phyloP scores from a whole-genome alignment of 805 yeast species.

The Geotrichum ghanense region DNA sequence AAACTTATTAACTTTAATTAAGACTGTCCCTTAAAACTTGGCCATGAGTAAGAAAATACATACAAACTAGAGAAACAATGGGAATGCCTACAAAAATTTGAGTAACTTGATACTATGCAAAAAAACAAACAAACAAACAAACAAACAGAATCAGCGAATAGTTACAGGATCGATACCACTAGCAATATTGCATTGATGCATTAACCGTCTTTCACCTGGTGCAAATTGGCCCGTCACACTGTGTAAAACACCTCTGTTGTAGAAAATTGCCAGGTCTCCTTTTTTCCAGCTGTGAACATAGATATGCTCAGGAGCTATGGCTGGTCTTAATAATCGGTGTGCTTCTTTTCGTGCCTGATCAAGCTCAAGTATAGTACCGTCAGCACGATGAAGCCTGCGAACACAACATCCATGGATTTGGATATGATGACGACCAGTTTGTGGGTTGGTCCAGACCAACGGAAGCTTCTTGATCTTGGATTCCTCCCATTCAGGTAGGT shows the following conservation, averaged over 20 bases:
- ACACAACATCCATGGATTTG: constrained; percentile 88
- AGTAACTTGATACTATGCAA: too few species aligned
- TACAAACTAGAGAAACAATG: too few species aligned
- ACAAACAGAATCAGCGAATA: not conserved
- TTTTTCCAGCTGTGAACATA: constrained; percentile 75
- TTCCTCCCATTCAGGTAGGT: constrained; percentile 77
- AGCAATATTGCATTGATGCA: constrained; percentile 93
- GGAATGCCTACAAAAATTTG: too few species aligned
- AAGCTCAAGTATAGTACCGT: constrained; percentile 51
- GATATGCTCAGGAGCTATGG: constrained; percentile 59
- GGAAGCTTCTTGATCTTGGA: constrained; percentile 68
- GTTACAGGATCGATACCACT: constrained; percentile 56
- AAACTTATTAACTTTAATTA: too few species aligned
- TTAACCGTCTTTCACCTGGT: constrained; percentile 64
- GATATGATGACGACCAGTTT: constrained; percentile 68
- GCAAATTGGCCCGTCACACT: constrained; percentile 84
- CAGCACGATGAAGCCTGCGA: constrained; percentile 43
- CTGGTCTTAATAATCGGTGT: constrained; percentile 74
- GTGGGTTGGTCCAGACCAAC: constrained; percentile 86
- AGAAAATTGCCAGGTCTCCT: constrained; percentile 81
- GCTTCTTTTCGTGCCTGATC: constrained; percentile 65
- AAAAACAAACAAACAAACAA: too few species aligned
- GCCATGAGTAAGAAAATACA: too few species aligned
- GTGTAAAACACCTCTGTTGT: constrained; percentile 85
- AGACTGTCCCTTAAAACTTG: too few species aligned